Conservation (phyloP, 164 flowering plant species). For the Aristolochia contorta region DNA sequence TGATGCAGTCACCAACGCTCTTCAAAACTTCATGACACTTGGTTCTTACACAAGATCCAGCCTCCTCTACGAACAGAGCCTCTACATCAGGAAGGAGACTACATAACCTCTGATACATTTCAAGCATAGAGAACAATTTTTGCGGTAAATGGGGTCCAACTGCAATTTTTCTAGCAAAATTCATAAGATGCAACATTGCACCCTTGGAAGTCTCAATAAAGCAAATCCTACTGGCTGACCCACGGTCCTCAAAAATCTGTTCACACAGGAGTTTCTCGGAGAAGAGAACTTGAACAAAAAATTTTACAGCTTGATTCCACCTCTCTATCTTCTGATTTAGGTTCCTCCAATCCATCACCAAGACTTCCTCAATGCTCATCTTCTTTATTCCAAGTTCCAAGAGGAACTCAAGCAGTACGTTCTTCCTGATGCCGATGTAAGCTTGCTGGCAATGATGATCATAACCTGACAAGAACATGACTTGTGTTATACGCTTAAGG, state of each 20-base stretch:
- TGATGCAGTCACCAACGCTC: constrained; percentile 54
- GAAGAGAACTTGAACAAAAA: constrained; percentile 52
- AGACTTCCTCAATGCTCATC: constrained; percentile 73
- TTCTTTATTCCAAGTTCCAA: constrained; percentile 60
- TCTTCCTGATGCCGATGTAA: constrained; percentile 41
- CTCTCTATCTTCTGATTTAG: constrained; percentile 50
- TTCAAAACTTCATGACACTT: constrained; percentile 46
- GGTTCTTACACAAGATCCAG: constrained; percentile 31
- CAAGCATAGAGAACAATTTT: constrained; percentile 54
- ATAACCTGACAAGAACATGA: constrained; percentile 53
- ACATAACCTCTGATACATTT: constrained; percentile 64
- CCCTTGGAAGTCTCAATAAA: constrained; percentile 59
- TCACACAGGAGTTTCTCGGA: constrained; percentile 64
- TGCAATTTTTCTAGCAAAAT: constrained; percentile 66
- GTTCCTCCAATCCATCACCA: constrained; percentile 61
- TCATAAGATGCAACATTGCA: constrained; percentile 55
- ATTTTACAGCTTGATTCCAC: constrained; percentile 67
- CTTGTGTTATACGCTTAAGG: constrained; percentile 47
- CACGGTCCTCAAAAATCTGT: constrained; percentile 54
- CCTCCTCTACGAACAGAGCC: constrained; percentile 36
- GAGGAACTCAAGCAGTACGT: constrained; percentile 68
- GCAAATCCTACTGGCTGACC: constrained; percentile 23
- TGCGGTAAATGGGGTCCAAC: constrained; percentile 64
- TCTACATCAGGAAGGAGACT: constrained; percentile 63
- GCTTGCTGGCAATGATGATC: constrained; percentile 67